phyloP scores from a whole-genome alignment of 768 basidiomycete species.

The Hysterangium stoloniferum region DNA sequence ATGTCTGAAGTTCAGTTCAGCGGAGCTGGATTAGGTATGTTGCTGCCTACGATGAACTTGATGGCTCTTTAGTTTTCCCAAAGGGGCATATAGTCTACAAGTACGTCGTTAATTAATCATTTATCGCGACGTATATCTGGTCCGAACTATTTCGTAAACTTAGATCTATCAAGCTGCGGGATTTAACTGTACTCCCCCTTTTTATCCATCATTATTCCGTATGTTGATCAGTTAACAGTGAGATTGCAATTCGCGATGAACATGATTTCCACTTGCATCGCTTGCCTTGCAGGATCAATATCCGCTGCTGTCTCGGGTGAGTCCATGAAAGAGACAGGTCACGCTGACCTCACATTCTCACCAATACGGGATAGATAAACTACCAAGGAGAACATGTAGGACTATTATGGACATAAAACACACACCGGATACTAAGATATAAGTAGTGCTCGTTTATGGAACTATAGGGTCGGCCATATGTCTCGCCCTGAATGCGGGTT shows the following conservation, averaged over 20 bases:
- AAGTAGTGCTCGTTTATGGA: conserved; percentile 22
- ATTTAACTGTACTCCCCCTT: conserved; percentile 14
- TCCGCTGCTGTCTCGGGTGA: conserved; percentile 9
- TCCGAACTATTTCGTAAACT: conserved; percentile 21
- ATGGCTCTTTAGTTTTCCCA: background rate
- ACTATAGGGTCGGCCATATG: conserved; percentile 21
- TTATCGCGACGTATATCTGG: background rate
- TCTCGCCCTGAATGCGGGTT: conserved; percentile 18
- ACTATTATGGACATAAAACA: background rate
- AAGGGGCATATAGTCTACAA: conserved; percentile 6
- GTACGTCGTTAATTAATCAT: too few species aligned
- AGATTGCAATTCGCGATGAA: conserved; percentile 13
- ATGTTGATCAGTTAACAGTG: background rate
- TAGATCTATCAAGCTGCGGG: conserved; percentile 20
- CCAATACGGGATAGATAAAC: conserved; percentile 20
- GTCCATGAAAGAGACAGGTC: too few species aligned
- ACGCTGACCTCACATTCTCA: too few species aligned
- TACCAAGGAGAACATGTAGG: conserved; percentile 22
- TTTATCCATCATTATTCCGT: background rate
- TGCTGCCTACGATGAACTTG: background rate
- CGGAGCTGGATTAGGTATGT: conserved; percentile 25
- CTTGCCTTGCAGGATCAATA: conserved; percentile 1
- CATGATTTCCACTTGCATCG: too few species aligned
- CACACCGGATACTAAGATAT: too few species aligned
- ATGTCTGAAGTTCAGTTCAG: conserved; percentile 20